Evolutionary conservation across 1,284 basidiomycete species (phyloP).

Genomic region (Mrakiaceae sp.): DNA sequence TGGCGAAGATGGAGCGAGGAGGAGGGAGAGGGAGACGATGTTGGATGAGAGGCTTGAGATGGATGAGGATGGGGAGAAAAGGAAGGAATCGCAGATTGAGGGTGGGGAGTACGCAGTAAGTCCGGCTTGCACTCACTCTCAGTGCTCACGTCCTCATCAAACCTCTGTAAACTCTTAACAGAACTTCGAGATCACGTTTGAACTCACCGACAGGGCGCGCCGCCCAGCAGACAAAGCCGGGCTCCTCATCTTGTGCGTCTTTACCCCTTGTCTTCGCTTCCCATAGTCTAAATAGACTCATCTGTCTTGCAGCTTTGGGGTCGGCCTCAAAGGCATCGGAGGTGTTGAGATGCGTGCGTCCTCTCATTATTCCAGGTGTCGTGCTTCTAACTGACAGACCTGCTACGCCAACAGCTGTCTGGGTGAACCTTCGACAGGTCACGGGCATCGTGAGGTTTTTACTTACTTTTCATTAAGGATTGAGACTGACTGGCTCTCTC

Average conservation of each 20-base stretch:
- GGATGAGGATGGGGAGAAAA: background rate
- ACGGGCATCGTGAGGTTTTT: slow-evolving; percentile 16
- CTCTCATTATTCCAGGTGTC: background rate
- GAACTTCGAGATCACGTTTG: slow-evolving; percentile 9
- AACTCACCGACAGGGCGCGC: background rate
- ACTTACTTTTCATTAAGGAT: too few relatives aligned
- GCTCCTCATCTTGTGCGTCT: slow-evolving; percentile 17
- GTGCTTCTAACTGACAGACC: background rate
- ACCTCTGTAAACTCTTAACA: background rate
- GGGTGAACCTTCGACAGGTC: slow-evolving; percentile 19
- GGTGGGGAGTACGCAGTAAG: background rate
- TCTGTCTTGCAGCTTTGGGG: slow-evolving; percentile 23
- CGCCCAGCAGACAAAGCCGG: slow-evolving; percentile 6
- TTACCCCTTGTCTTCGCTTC: too few relatives aligned
- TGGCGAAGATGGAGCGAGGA: background rate
- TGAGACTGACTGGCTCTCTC: background rate
- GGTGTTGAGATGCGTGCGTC: slow-evolving; percentile 28
- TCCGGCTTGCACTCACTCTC: background rate
- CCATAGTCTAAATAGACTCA: too few relatives aligned
- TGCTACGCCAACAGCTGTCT: slow-evolving; percentile 7
- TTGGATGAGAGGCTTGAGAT: background rate
- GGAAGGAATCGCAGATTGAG: background rate
- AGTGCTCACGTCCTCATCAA: background rate
- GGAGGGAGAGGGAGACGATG: background rate
- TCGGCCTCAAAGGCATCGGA: slow-evolving; percentile 32